Base-by-base conservation (phyloP, 306 rosid genomes). In the Fragaria nilgerrensis region DNA sequence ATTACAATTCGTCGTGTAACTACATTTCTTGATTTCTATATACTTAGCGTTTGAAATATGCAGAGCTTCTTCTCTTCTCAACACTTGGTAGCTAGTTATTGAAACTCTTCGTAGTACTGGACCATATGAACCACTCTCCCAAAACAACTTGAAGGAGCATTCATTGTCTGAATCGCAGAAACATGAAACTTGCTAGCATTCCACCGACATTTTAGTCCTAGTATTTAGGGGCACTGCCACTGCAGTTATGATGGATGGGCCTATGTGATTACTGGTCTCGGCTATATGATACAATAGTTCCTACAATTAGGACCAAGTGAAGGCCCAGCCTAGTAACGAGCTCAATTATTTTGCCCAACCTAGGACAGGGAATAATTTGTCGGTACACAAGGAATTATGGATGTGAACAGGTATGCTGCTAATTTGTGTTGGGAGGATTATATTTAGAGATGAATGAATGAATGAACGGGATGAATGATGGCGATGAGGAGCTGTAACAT, bases 401-500 rank as follows among this genome's bases (percentile, higher is more conserved):
- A 37, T 47, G 77, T 39, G 20, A 73, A 39, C 68, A 56, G 68
- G 68, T 73, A 8, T 25, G 25, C n/a, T 19, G 69, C 69, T 64
- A 41, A 50, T 10, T 39, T 45, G 47, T 63, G 52, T 73, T 49
- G 19, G n/a, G 14, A 27, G 29, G 12, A 49, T 71, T 52, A 27
- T 49, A 9, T 55, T 41, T 58, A 32, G 68, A 29, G 67, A 61
- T 5, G 19, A 13, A n/a, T n/a, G n/a, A n/a, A 25, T 7, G 59
- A 25, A 25, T 58, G 32, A 36, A 36, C 7, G 39, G 39, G 63
- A 34, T 37, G 76, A 70, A 69, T 45, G 73, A 45, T 6, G 36
- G 32, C 5, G 63, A 72, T 32, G 75, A 74, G 59, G 70, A 61
- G 78, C 59, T 61, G 78, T 61, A 44, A 56, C 9, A 20, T 58